phyloP scores from a whole-genome alignment of 192 early-diverging fungal species.

The Gryganskiella cystojenkinii region DNA sequence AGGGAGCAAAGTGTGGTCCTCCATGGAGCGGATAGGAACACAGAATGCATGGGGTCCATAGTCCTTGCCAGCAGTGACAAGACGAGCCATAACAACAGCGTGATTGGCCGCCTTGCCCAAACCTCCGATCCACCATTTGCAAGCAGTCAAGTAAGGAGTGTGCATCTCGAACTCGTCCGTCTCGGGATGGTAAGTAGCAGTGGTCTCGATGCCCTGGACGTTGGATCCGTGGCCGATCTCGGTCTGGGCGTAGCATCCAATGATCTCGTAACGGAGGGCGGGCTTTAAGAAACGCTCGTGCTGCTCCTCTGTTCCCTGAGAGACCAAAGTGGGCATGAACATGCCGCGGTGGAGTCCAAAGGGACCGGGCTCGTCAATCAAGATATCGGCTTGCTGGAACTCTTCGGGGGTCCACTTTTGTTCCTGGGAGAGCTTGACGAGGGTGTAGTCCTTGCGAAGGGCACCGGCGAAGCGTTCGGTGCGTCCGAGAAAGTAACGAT shows the following conservation, averaged over 20 bases:
- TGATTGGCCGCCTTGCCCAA: conserved; percentile 84
- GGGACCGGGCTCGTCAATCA: conserved; percentile 72
- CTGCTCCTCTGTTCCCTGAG: conserved; percentile 83
- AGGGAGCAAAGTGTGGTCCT: conserved; percentile 76
- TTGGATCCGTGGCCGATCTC: conserved; percentile 86
- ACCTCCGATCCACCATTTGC: conserved; percentile 92
- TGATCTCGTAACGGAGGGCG: conserved; percentile 78
- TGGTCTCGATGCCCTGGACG: conserved; percentile 92
- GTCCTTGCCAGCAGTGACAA: conserved; percentile 79
- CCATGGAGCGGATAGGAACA: conserved; percentile 81
- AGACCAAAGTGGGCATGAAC: conserved; percentile 85
- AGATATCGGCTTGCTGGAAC: conserved; percentile 57
- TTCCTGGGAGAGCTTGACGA: conserved; percentile 71
- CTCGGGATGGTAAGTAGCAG: conserved; percentile 83
- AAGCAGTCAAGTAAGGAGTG: conserved; percentile 77
- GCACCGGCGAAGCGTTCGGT: conserved; percentile 72
- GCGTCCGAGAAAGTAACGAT: conserved; percentile 78
- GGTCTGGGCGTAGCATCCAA: conserved; percentile 90
- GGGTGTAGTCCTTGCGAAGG: conserved; percentile 67
- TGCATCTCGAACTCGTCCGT: conserved; percentile 91
- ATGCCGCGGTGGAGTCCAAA: conserved; percentile 82
- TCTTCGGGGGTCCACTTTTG: conserved; percentile 68
- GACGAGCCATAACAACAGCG: conserved; percentile 86
- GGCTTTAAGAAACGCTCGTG: conserved; percentile 79
- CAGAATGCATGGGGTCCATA: conserved; percentile 83